phyloP scores from a whole-genome alignment of 768 basidiomycete species.

The Amanita exitialis region DNA sequence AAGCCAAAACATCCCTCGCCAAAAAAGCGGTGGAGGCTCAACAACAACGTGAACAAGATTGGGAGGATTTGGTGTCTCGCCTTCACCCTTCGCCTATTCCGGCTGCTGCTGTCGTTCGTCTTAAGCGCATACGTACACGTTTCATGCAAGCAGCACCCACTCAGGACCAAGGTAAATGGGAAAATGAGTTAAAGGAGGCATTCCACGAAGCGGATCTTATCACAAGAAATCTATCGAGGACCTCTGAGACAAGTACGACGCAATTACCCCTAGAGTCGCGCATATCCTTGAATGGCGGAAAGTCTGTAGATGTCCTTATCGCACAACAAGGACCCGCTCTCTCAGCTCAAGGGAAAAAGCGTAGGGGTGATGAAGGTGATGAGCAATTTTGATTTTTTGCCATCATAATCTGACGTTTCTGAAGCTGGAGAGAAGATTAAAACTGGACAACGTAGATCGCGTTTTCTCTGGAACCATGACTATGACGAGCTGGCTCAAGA shows the following conservation, averaged over 20 bases:
- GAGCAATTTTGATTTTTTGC: background rate
- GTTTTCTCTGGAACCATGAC: constrained; percentile 79
- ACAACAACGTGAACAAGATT: constrained; percentile 49
- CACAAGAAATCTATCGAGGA: constrained; percentile 22
- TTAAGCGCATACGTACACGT: constrained; percentile 43
- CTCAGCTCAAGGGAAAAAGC: constrained; percentile 21
- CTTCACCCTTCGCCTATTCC: constrained; percentile 46
- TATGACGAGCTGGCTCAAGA: constrained; percentile 88
- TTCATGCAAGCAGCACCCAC: constrained; percentile 51
- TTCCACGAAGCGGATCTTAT: constrained; percentile 45
- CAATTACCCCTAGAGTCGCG: background rate
- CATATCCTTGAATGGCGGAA: constrained; percentile 34
- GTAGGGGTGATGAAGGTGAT: constrained; percentile 13
- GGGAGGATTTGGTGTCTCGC: constrained; percentile 45
- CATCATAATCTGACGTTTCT: background rate
- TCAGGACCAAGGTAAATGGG: constrained; percentile 48
- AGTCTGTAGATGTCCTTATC: constrained; percentile 40
- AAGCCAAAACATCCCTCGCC: constrained; percentile 42
- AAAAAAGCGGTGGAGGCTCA: constrained; percentile 59
- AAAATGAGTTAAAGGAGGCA: constrained; percentile 44
- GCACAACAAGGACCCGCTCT: constrained; percentile 39
- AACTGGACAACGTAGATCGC: constrained; percentile 36
- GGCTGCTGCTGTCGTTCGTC: constrained; percentile 35
- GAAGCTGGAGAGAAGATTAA: constrained; percentile 11
- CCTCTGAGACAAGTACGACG: background rate